Conservation (phyloP, 2,329 filamentous ascomycete species). For the Teratosphaeria viscida region DNA sequence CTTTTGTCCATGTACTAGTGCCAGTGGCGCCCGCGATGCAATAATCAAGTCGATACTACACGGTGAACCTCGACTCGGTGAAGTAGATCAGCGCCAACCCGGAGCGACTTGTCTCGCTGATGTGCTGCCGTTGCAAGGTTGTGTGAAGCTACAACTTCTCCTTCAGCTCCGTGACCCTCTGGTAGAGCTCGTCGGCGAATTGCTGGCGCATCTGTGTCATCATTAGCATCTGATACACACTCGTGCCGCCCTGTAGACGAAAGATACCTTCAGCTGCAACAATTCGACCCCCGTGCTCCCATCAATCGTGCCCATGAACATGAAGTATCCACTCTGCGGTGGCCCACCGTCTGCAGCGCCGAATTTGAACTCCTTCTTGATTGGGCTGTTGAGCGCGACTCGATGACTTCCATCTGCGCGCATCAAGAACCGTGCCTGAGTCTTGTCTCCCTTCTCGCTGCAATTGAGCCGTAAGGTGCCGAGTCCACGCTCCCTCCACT, state of each 20-base stretch:
- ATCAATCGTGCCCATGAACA: conserved; percentile 50
- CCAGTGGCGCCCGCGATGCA: too few relatives aligned
- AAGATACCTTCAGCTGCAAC: conserved; percentile 46
- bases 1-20: too few relatives aligned
- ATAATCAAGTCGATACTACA: too few relatives aligned
- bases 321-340: conserved; percentile 59
- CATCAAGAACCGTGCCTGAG: conserved; percentile 67
- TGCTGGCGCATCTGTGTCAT: conserved; percentile 29
- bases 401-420: conserved; percentile 81
- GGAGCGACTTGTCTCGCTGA: too few relatives aligned
- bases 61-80: too few relatives aligned
- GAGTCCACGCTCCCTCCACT: conserved; percentile 83
- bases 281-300: conserved; percentile 41
- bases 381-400: conserved; percentile 73
- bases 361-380: conserved; percentile 70
- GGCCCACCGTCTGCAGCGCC: conserved; percentile 53
- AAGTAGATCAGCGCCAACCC: too few relatives aligned
- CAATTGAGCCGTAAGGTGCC: conserved; percentile 74
- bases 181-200: conserved; percentile 37
- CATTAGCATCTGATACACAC: background rate
- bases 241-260: background rate
- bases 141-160: conserved; percentile 23
- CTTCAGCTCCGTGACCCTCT: conserved; percentile 32
- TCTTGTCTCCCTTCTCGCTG: conserved; percentile 43
- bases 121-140: background rate